Evolutionary conservation across 108 stramenopile species (phyloP), one percentile per base, ranked within the genome.

Genomic region (Nitzschia inconspicua): DNA sequence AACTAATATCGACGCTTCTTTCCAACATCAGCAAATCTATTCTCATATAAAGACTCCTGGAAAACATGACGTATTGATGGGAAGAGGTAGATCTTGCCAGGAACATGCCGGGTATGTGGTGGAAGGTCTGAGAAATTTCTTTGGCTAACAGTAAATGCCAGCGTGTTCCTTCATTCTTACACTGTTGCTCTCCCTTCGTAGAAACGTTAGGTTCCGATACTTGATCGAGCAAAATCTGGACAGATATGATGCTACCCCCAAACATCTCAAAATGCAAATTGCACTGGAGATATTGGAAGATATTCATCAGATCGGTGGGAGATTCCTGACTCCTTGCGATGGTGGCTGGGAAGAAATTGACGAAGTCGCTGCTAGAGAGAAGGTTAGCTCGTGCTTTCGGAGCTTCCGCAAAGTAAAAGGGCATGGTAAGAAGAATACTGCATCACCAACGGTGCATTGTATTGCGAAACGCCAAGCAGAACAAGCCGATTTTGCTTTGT

Each of bases 301-400:
- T 5, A 67, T 74, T 30, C 65, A 46, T 24, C 7, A 31, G 26
- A 24, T 18, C 14, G 55, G 55, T 19, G 73, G 73, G 26, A 42
- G 60, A 40, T 74, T 74, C 50, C 35, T 74, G 25, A 56, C 66
- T 26, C 31, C 43, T 24, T 48, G 52, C 26, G 16, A 47, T 34
- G 24, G 26, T 16, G 62, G 62, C 27, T 63, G 62, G 62, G 27
- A 41, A 4, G 62, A 63, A 41, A 10, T 63, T 13, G 62, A 63
- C 27, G 62, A 63, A 1, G 27, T 29, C 10, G 26, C 28, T 25
- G 50, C 50, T 14, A 23, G 50, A 28, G 11, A 41, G 1, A 63
- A 63, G 39, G 34, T 63, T 27, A 43, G 24, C n/a, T 50, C 50
- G 6, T 50, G 41, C 23, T 63, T 63, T 19, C 62, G 62, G 8